Percentiles rank a stretch among this genome's conserved stretches.
Evolutionary conservation across 2,329 filamentous ascomycete species (phyloP).

Genomic region (Diaporthe caulivora): DNA sequence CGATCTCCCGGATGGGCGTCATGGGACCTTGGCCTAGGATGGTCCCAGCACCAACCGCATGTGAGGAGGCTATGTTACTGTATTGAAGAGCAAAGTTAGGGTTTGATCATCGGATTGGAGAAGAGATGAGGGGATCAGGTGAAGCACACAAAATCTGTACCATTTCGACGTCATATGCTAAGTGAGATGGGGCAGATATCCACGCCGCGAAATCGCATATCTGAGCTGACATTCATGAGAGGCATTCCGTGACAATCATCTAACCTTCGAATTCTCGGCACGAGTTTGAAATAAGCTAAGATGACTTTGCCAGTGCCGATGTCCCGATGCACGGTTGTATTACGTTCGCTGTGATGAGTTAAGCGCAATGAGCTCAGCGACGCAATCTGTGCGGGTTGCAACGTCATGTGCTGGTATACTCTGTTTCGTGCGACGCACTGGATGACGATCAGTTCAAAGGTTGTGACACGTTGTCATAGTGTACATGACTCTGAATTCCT

Average conservation of each 20-base stretch:
- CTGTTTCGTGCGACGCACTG: neutral
- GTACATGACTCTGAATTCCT: neutral
- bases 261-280: neutral
- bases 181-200: neutral
- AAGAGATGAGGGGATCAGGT: neutral
- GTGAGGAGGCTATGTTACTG: neutral
- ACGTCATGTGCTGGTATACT: neutral
- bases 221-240: neutral
- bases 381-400: neutral
- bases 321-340: neutral
- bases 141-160: neutral
- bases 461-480: neutral
- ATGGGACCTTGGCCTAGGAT: neutral
- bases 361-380: neutral
- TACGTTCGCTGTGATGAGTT: neutral
- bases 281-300: neutral
- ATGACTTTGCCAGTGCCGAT: neutral
- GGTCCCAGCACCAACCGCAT: neutral
- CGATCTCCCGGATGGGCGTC: constrained; percentile 19
- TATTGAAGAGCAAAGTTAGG: neutral
- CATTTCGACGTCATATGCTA: neutral
- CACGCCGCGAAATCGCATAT: neutral
- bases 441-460: neutral
- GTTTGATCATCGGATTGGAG: constrained; percentile 14
- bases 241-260: neutral